Base-by-base conservation (phyloP, 768 basidiomycete species). In the Lyophyllum semitale region DNA sequence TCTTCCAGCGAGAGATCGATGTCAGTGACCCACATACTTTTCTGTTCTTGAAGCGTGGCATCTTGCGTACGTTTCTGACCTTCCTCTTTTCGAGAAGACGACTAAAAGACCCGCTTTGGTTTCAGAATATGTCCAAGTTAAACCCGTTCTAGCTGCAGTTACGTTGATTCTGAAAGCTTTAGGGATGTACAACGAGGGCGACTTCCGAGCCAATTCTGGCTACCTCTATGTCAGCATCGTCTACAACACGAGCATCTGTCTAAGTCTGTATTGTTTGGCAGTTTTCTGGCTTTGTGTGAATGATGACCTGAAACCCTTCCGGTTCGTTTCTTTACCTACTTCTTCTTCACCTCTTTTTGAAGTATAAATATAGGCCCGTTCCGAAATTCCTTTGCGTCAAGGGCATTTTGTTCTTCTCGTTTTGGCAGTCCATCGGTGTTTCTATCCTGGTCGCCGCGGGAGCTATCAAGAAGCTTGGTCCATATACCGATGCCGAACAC, bases 301-400 rank as follows among this genome's bases (percentile, higher is more conserved):
- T 63, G 79, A 88, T 32, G 97, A 98, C 67, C 75, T 98, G 46
- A 89, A 89, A 68, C 93, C 94, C 1, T 97, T 93, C 75, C 80
- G 89, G 89, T 88, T 52, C 61, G 86, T 68, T 11, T 22, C 17
- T 40, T 27, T 26, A 18, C 11, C 22, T n/a, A 20, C 41, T 29
- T 44, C 1, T 20, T 43, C 9, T 25, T 48, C 20, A 40, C 47
- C 49, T 55, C 13, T 58, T 42, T 22, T 51, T 9, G 40, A 2
- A 27, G 30, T 22, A 11, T 22, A 47, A 59, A 25, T 59, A 20
- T 63, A 89, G 96, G 11, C 94, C 94, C 0, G 84, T 95, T 61
- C 94, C 97, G 2, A 99, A 99, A 71, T 99, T 99, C 72, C 85
- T 98, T 25, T 99, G 95, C 68, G 95, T 99, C 62, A 99, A 99